A percentile compares a stretch with the other conserved stretches of the same genome.
Conservation (phyloP, 2,329 filamentous ascomycete species). For the Colletotrichum orchidophilum region DNA sequence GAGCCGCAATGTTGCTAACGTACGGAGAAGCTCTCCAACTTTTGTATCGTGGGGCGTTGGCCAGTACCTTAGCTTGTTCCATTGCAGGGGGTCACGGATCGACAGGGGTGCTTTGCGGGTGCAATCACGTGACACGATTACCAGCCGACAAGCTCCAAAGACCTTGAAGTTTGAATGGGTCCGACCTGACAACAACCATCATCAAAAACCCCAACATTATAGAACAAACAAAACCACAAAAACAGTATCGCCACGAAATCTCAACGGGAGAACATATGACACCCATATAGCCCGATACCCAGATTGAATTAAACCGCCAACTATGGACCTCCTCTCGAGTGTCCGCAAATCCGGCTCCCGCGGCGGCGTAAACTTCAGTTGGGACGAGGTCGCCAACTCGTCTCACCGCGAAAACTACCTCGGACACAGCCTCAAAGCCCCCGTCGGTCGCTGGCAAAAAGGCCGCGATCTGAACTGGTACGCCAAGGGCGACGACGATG, state of each 20-base stretch:
- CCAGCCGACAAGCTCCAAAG: neutral
- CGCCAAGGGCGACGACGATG: conserved; percentile 61
- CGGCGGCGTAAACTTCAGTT: conserved; percentile 94
- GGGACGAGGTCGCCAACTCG: conserved; percentile 91
- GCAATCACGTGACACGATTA: neutral
- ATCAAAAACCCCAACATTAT: neutral
- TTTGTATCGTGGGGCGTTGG: conserved; percentile 19
- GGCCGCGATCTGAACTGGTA: conserved; percentile 75
- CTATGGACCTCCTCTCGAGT: conserved; percentile 92
- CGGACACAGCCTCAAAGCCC: conserved; percentile 90
- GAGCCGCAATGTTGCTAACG: conserved; percentile 22
- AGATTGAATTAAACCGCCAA: neutral
- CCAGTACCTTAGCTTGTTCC: conserved; percentile 20
- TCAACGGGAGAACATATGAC: too few species aligned
- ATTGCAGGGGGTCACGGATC: conserved; percentile 12
- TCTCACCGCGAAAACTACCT: conserved; percentile 89
- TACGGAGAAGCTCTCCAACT: conserved; percentile 23
- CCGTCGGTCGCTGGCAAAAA: conserved; percentile 92
- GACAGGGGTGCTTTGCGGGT: neutral
- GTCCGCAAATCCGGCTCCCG: conserved; percentile 92
- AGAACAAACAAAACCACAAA: neutral
- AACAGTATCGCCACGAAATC: too few species aligned
- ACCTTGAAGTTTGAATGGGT: neutral
- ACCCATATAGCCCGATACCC: neutral
- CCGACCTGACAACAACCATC: neutral